Base-by-base conservation (phyloP, 1,284 basidiomycete genomes). In the Albatrellus sp. region DNA sequence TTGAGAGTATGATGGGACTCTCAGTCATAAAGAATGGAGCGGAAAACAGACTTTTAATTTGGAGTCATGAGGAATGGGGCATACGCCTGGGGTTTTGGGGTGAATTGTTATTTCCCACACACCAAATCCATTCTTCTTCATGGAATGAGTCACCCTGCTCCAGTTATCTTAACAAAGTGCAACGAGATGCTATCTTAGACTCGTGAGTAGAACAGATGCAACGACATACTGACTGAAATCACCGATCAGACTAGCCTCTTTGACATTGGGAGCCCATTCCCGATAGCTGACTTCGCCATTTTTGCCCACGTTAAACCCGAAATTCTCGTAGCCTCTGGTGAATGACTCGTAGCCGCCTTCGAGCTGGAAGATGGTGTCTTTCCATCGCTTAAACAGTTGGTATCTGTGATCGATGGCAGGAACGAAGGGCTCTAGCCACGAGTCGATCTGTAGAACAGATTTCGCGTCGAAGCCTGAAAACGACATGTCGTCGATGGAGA, bases 201-300 rank as follows among this genome's bases (percentile, higher is more conserved):
- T 42, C 35, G 44, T 37, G 5, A 33, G 11, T 42, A 2, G 12
- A 43, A 19, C 13, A 30, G n/a, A 40, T 19, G 32, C 20, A 37
- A 31, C 14, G 31, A 29, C 17, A 24, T 19, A 75, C 89, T 64
- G 50, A 94, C 91, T 98, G 70, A 98, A 98, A 40, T 98, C 94
- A 42, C 94, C 94, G 57, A 92, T 91, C 45, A 98, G 67, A 54
- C 70, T 73, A 1, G 93, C 94, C 55, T 84, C 79, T 39, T 61
- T 67, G 11, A 84, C 93, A 54, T 89, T 90, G 0, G 94, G 92
- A 5, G 94, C 94, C 94, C 94, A 98, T 60, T 98, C 94, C 55
- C 87, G 73, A 61, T 98, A 98, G 7, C 75, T 67, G 33, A 98
- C 77, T 28, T 82, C 72, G 42, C 80, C 80, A 46, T 85, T 74